phyloP scores from a whole-genome alignment of 805 yeast genomes.

The Saccharomycopsis javanensis region DNA sequence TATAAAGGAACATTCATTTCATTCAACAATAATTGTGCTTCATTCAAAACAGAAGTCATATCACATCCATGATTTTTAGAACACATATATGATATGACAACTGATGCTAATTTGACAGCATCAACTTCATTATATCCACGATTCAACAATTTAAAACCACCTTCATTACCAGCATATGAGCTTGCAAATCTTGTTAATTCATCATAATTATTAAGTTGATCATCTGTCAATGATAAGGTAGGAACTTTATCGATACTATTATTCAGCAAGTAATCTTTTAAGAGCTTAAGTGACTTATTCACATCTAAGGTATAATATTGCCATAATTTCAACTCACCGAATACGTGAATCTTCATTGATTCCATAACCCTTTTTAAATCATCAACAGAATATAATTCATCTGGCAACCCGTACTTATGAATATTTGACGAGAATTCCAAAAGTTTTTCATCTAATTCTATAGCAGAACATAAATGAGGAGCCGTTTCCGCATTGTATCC shows the following conservation, averaged over 20 bases:
- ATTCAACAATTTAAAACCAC: conserved; percentile 35
- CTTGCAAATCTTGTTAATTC: conserved; percentile 42
- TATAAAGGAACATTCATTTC: conserved; percentile 71
- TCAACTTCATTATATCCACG: conserved; percentile 51
- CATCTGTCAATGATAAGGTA: conserved; percentile 38
- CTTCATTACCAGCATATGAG: conserved; percentile 31
- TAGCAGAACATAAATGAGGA: conserved; percentile 79
- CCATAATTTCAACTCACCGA: conserved; percentile 68
- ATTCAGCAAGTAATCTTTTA: conserved; percentile 31
- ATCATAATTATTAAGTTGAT: conserved; percentile 30
- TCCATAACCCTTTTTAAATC: conserved; percentile 58
- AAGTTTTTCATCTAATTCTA: conserved; percentile 68
- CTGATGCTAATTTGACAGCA: conserved; percentile 38
- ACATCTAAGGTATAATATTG: conserved; percentile 74
- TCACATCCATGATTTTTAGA: conserved; percentile 27
- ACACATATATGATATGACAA: conserved; percentile 22
- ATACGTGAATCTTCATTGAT: conserved; percentile 59
- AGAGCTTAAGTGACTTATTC: conserved; percentile 28
- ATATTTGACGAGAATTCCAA: conserved; percentile 54
- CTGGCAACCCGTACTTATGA: conserved; percentile 51
- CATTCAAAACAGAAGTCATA: conserved; percentile 27
- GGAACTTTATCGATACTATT: conserved; percentile 16
- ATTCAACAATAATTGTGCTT: conserved; percentile 51
- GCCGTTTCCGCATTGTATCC: conserved; percentile 84
- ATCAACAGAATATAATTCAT: conserved; percentile 35